These are phyloP conservation scores for Mycena floridula DNA, from an alignment of 768 basidiomycete genomes.

Conservation along the genomic window DNA sequence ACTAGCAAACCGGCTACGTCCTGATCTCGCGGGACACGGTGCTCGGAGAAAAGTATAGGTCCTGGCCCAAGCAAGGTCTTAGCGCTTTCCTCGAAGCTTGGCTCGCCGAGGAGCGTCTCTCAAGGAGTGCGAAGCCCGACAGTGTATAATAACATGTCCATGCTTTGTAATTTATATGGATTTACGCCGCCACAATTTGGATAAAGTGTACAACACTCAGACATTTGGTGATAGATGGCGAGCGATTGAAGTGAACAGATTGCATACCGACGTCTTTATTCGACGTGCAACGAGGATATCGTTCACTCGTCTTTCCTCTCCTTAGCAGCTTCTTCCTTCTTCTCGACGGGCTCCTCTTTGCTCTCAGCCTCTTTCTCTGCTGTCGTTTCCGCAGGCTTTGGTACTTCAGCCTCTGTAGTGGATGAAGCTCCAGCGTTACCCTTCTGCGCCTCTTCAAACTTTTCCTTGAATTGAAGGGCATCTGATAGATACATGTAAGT, in stretches of 20 bases:
- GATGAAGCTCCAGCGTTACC: conserved; percentile 37
- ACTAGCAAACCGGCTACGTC: conserved; percentile 73
- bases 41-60: conserved; percentile 49
- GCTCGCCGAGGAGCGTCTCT: conserved; percentile 55
- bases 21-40: conserved; percentile 72
- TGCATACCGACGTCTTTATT: too few relatives aligned
- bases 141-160: too few relatives aligned
- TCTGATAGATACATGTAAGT: conserved; percentile 36
- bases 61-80: conserved; percentile 67
- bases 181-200: too few relatives aligned
- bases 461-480: conserved; percentile 82
- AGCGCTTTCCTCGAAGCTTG: conserved; percentile 70
- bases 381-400: conserved; percentile 22
- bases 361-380: conserved; percentile 29
- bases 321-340: conserved; percentile 11
- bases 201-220: too few relatives aligned
- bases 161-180: too few relatives aligned
- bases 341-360: conserved; percentile 18
- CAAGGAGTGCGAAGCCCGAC: too few relatives aligned
- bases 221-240: too few relatives aligned
- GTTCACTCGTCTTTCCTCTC: conserved; percentile 11
- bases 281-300: conserved; percentile 2
- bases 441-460: conserved; percentile 82
- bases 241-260: too few relatives aligned
- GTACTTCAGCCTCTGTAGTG: conserved; percentile 23